Conservation (phyloP, 2,329 filamentous ascomycete species). For the Cytospora piceicola region DNA sequence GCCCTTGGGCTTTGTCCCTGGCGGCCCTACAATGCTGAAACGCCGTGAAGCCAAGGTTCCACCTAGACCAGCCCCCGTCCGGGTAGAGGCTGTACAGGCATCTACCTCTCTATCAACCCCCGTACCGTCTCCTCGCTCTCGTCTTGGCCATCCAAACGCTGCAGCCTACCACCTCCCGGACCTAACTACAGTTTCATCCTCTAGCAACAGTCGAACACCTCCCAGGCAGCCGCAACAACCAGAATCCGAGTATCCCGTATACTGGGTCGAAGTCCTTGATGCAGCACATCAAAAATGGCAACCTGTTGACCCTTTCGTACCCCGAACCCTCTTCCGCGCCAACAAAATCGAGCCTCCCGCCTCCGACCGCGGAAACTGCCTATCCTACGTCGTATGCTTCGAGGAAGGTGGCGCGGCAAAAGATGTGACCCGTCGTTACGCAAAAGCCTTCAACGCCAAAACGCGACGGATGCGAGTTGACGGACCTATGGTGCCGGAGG, state of each 20-base stretch:
- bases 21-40: constrained; percentile 53
- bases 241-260: constrained; percentile 80
- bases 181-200: constrained; percentile 45
- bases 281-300: constrained; percentile 89
- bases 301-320: constrained; percentile 82
- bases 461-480: constrained; percentile 84
- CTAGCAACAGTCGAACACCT: constrained; percentile 36
- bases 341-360: constrained; percentile 81
- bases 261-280: constrained; percentile 94
- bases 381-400: constrained; percentile 86
- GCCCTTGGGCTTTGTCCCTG: constrained; percentile 69
- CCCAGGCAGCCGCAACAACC: constrained; percentile 50
- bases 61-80: constrained; percentile 33
- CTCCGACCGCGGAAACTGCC: constrained; percentile 72
- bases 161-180: constrained; percentile 55
- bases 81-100: constrained; percentile 18
- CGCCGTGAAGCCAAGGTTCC: constrained; percentile 40
- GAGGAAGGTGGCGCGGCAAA: constrained; percentile 76
- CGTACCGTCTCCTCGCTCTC: constrained; percentile 47
- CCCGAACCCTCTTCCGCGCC: constrained; percentile 75
- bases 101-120: constrained; percentile 37
- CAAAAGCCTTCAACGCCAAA: constrained; percentile 88
- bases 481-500: constrained; percentile 44
- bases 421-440: constrained; percentile 88
- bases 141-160: constrained; percentile 59